Evolutionary conservation across 2,329 filamentous ascomycete genomes (phyloP).

Genomic region (Fusarium burgessii): DNA sequence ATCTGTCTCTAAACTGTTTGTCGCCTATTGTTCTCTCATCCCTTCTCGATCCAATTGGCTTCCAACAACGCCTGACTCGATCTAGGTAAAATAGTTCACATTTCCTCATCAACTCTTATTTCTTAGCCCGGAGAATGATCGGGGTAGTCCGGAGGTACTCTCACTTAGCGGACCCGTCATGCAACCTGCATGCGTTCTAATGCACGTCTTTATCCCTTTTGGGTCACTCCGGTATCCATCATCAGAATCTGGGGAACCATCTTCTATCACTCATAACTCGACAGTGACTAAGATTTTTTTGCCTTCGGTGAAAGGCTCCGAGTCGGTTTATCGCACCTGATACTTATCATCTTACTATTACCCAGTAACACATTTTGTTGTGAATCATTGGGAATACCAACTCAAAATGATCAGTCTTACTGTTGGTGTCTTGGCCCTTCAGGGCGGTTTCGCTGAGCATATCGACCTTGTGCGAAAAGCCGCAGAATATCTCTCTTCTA

Average conservation of each 20-base stretch:
- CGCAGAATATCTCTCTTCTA: slow-evolving; percentile 60
- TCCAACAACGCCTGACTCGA: slow-evolving; percentile 19
- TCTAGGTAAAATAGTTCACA: background rate
- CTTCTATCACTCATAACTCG: background rate
- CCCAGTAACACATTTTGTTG: background rate
- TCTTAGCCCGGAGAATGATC: slow-evolving; percentile 10
- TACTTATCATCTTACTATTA: background rate
- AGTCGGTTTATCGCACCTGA: slow-evolving; percentile 36
- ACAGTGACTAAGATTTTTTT: slow-evolving; percentile 23
- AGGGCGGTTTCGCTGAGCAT: slow-evolving; percentile 95
- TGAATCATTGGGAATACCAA: background rate
- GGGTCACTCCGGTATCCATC: slow-evolving; percentile 35
- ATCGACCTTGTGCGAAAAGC: slow-evolving; percentile 79
- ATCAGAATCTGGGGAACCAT: slow-evolving; percentile 39
- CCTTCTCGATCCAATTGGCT: background rate
- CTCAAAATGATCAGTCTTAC: slow-evolving; percentile 54
- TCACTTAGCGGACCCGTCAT: slow-evolving; percentile 12
- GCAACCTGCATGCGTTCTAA: slow-evolving; percentile 21
- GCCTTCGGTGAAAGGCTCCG: slow-evolving; percentile 34
- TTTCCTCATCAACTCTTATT: background rate
- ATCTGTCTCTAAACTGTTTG: background rate
- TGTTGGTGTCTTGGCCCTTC: slow-evolving; percentile 78
- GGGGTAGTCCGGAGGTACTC: slow-evolving; percentile 28
- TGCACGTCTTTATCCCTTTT: slow-evolving; percentile 36
- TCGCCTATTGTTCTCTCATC: background rate